These are phyloP conservation scores for Carallia brachiata DNA, from an alignment of 345 rosid species.

Conservation along the genomic window DNA sequence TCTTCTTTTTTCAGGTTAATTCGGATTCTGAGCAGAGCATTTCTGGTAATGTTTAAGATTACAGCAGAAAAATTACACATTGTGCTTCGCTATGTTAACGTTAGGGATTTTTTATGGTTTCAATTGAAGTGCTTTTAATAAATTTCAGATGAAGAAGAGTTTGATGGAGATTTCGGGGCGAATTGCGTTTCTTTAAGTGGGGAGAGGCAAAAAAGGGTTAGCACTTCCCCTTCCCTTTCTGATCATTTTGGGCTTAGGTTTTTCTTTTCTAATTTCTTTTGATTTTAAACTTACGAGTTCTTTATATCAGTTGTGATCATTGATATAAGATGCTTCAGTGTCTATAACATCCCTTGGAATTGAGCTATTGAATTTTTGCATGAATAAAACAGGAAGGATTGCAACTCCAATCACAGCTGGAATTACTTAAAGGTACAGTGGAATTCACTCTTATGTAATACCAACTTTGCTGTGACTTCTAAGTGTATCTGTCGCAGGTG, in stretches of 20 bases:
- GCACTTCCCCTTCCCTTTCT: background rate
- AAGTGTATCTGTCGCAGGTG: slow-evolving; percentile 25
- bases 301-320: too few relatives aligned
- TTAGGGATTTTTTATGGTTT: background rate
- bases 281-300: too few relatives aligned
- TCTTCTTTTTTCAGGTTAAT: slow-evolving; percentile 35
- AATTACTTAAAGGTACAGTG: slow-evolving; percentile 53
- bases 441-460: background rate
- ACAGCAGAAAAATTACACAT: background rate
- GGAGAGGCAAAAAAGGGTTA: slow-evolving; percentile 39
- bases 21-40: slow-evolving; percentile 65
- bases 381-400: slow-evolving; percentile 46
- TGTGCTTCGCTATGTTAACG: background rate
- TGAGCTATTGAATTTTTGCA: background rate
- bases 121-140: background rate
- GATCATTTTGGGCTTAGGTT: background rate
- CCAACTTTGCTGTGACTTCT: background rate
- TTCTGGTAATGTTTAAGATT: slow-evolving; percentile 49
- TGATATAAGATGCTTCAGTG: too few relatives aligned
- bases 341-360: too few relatives aligned
- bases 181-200: slow-evolving; percentile 39
- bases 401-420: slow-evolving; percentile 60
- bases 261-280: background rate
- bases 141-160: slow-evolving; percentile 56
- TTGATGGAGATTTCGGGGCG: slow-evolving; percentile 31